Evolutionary conservation across 1,139 yeast species (phyloP).

Genomic region (Hansenula lynferdii): DNA sequence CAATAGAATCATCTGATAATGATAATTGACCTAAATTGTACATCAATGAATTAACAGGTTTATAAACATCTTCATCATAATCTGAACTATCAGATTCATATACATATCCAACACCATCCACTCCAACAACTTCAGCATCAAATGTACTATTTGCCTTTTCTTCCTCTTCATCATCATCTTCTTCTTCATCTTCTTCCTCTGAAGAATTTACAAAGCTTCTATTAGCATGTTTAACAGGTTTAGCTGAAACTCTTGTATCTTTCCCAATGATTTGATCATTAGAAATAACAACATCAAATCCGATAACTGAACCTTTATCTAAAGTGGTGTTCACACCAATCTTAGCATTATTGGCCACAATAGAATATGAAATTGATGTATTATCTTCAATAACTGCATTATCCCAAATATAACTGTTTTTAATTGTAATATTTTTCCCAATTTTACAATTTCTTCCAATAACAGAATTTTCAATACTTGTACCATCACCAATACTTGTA

Average conservation of each 20-base stretch:
- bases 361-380: slow-evolving; percentile 50
- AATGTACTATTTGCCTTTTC: too few relatives aligned
- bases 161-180: slow-evolving; percentile 22
- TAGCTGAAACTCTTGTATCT: slow-evolving; percentile 47
- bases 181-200: slow-evolving; percentile 25
- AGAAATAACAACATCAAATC: slow-evolving; percentile 67
- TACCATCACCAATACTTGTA: slow-evolving; percentile 57
- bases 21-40: slow-evolving; percentile 62
- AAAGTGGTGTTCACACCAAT: slow-evolving; percentile 49
- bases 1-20: slow-evolving; percentile 77
- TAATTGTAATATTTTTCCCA: slow-evolving; percentile 69
- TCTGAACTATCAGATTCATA: slow-evolving; percentile 48
- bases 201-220: slow-evolving; percentile 18
- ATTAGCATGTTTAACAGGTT: slow-evolving; percentile 32
- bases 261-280: slow-evolving; percentile 40
- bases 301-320: slow-evolving; percentile 73
- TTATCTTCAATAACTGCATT: slow-evolving; percentile 68
- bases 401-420: slow-evolving; percentile 85
- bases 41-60: slow-evolving; percentile 37
- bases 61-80: slow-evolving; percentile 37
- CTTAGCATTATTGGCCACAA: slow-evolving; percentile 61
- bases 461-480: slow-evolving; percentile 56
- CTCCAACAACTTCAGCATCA: too few relatives aligned
- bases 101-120: slow-evolving; percentile 53
- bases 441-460: slow-evolving; percentile 84